phyloP scores from a whole-genome alignment of 2,329 filamentous ascomycete species.

The Alternaria hordeiaustralica region DNA sequence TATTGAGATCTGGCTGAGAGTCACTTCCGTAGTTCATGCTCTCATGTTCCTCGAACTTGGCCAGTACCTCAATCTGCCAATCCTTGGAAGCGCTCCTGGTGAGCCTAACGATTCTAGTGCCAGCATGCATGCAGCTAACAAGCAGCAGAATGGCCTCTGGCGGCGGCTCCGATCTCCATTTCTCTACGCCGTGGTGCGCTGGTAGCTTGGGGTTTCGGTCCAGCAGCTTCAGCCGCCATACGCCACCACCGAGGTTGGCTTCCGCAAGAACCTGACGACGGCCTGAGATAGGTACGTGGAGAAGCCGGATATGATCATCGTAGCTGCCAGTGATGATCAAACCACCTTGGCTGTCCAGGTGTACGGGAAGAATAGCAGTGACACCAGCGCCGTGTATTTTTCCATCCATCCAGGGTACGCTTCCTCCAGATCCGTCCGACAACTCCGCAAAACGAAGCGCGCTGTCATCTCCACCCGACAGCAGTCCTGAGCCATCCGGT shows the following conservation, averaged over 20 bases:
- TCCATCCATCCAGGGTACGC: slow-evolving; percentile 54
- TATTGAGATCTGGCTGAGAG: slow-evolving; percentile 55
- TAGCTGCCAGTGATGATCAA: slow-evolving; percentile 88
- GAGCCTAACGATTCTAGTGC: slow-evolving; percentile 69
- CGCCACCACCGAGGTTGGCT: slow-evolving; percentile 74
- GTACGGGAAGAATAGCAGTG: slow-evolving; percentile 80
- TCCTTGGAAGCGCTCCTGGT: slow-evolving; percentile 31
- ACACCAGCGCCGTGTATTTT: slow-evolving; percentile 81
- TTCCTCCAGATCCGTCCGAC: slow-evolving; percentile 15
- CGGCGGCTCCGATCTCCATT: slow-evolving; percentile 22
- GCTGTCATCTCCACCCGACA: slow-evolving; percentile 80
- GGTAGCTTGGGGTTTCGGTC: slow-evolving; percentile 21
- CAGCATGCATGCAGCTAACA: slow-evolving; percentile 94
- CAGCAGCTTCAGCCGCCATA: slow-evolving; percentile 82
- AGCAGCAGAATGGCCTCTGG: slow-evolving; percentile 51
- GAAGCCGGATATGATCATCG: slow-evolving; percentile 80
- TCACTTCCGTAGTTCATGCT: slow-evolving; percentile 97
- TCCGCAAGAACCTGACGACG: slow-evolving; percentile 66
- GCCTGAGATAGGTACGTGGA: slow-evolving; percentile 52
- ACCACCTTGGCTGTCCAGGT: slow-evolving; percentile 51
- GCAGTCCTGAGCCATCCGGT: slow-evolving; percentile 54
- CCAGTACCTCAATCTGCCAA: slow-evolving; percentile 71
- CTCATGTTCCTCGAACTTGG: slow-evolving; percentile 80
- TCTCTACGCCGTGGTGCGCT: slow-evolving; percentile 18
- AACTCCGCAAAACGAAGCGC: slow-evolving; percentile 57